Conservation (phyloP, 192 early-diverging fungal genomes). For the Chytriomyces sp. region DNA sequence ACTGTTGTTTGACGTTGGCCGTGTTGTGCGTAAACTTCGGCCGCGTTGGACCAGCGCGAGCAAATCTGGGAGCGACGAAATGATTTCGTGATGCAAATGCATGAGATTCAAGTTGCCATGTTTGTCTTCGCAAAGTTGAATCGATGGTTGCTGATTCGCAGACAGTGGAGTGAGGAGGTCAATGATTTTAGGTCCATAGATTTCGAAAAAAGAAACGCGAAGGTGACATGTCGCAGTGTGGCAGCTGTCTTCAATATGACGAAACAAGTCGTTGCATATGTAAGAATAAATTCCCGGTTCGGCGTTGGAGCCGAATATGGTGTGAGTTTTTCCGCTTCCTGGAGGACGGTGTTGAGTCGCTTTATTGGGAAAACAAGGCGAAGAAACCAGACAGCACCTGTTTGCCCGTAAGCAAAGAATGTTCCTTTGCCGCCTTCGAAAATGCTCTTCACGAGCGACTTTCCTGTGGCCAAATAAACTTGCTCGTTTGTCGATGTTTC, state of each 20-base stretch:
- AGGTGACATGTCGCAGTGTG: constrained; percentile 17
- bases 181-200: constrained; percentile 47
- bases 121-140: constrained; percentile 41
- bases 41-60: constrained; percentile 37
- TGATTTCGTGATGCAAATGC: constrained; percentile 26
- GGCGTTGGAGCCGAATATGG: constrained; percentile 45
- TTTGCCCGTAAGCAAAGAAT: constrained; percentile 54
- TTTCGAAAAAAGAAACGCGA: constrained; percentile 47
- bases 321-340: constrained; percentile 57
- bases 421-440: constrained; percentile 45
- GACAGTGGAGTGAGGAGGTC: constrained; percentile 40
- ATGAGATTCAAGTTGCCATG: constrained; percentile 36
- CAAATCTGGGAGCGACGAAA: not conserved
- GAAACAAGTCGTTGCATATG: constrained; percentile 49
- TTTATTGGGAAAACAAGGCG: not conserved
- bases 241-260: constrained; percentile 9
- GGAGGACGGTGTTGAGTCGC: not conserved
- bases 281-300: constrained; percentile 45
- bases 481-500: constrained; percentile 55
- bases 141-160: too few relatives aligned
- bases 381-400: constrained; percentile 27
- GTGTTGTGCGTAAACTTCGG: constrained; percentile 41
- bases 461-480: constrained; percentile 38
- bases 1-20: constrained; percentile 49
- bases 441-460: constrained; percentile 37